Evolutionary conservation across 2,329 filamentous ascomycete genomes (phyloP), one percentile per base, ranked within the genome.

Genomic region (Claviceps citrina): DNA sequence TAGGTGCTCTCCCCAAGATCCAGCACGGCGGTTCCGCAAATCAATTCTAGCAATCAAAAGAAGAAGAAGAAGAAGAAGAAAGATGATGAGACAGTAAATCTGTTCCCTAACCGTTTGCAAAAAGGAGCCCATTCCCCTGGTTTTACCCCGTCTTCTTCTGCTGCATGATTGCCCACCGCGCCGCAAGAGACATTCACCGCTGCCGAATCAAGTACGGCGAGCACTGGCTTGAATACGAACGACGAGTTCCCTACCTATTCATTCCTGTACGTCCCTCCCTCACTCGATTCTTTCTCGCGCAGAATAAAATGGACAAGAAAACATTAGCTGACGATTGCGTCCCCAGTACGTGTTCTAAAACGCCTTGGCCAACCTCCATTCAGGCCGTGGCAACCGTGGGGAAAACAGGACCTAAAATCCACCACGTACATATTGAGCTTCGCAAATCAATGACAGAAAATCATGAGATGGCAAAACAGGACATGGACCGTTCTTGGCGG

Each of bases 61-160:
- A 18, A 26, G 1, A 25, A 18, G n/a, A n/a, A n/a, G n/a, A n/a
- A n/a, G n/a, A n/a, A n/a, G n/a, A n/a, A n/a, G n/a, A n/a, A n/a
- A n/a, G n/a, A n/a, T n/a, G n/a, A n/a, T n/a, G n/a, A n/a, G n/a
- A n/a, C n/a, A n/a, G 20, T 8, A 2, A 12, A 24, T 16, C 12
- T 4, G 15, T 24, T 6, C n/a, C n/a, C 46, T 51, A 38, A 50
- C 28, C 13, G 20, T 15, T 26, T 18, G 2, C 5, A 26, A n/a
- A 18, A 30, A 59, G 57, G 50, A 84, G 79, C 51, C 83, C 84
- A 0, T 89, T 93, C 61, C 85, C 85, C 0, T 93, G 84, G 84
- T 93, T 93, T 61, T 91, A 93, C 54, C 81, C 84, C 0, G 58
- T 84, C 34, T 93, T 93, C 68, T 93, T 93, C 58, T 66, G 67